Evolutionary conservation across 1,284 basidiomycete genomes (phyloP), one percentile per base, ranked within the genome.

Genomic region (Pascua sp.): DNA sequence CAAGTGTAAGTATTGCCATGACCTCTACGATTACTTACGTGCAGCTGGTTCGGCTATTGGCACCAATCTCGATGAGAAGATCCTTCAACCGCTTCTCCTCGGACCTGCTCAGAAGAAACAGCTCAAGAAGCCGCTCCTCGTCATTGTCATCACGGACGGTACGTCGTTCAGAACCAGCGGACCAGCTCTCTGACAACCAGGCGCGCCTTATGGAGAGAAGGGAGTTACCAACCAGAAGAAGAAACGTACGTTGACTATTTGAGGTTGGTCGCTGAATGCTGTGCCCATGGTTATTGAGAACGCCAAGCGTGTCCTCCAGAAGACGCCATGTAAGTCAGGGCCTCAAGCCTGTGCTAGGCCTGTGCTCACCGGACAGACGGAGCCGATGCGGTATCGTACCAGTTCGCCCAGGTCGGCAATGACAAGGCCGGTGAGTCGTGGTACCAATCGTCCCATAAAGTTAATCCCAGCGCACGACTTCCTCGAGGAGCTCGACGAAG

Each of bases 81-180:
- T 59, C 37, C 53, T 59, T 13, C 40, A 52, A 49, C 57, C 57
- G 8, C 32, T 59, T 13, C 37, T 59, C 32, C 2, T 59, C 38
- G 9, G 41, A 15, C 57, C 57, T 1, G 57, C 57, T 15, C 39
- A 45, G 15, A 17, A 17, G 13, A 11, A 24, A 5, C 13, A 15
- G 7, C 57, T 59, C 32, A 42, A 43, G 37, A 59, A 59, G 38
- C 57, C 57, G 5, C 42, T 59, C 2, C 53, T 55, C 8, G 46
- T 80, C 51, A 74, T 81, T 53, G 63, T 65, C 43, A 71, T 78
- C 59, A 77, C 77, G 2, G 77, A 77, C 56, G 57, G 57, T 42
- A 70, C 71, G 13, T 75, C 73, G 9, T 47, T 18, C 76, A 73
- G 42, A 77, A 39, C 40, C 9, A 36, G 52, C 46, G 39, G 5